Evolutionary conservation across 306 rosid genomes (phyloP).

Genomic region (Phaseolus lunatus): DNA sequence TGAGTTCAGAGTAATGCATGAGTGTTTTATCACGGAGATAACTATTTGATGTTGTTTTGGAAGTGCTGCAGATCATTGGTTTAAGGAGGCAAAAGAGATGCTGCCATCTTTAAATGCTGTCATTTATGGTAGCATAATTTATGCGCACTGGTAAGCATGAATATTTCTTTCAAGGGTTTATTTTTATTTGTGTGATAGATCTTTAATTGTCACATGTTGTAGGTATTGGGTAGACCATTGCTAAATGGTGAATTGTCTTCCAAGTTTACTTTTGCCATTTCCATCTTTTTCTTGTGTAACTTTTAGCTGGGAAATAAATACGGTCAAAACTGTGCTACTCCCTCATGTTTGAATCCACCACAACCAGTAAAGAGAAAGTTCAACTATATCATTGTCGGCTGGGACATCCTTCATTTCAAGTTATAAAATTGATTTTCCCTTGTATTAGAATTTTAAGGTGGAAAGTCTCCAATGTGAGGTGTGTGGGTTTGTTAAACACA

Average conservation of each 20-base stretch:
- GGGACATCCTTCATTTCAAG: no score
- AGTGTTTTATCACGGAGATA: constrained; percentile 47
- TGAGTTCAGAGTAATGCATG: constrained; percentile 21
- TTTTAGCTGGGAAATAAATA: constrained; percentile 5
- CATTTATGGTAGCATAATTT: constrained; percentile 88
- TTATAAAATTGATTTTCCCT: no score
- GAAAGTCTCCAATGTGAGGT: no score
- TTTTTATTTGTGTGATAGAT: constrained; percentile 18
- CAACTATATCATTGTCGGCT: no score
- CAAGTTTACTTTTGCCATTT: constrained; percentile 6
- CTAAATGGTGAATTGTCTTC: constrained; percentile 18
- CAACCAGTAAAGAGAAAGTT: no score
- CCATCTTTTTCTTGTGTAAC: not conserved
- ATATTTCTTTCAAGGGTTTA: constrained; percentile 34
- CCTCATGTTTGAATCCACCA: no score
- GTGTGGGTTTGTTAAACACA: no score
- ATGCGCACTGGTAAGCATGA: constrained; percentile 84
- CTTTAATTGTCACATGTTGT: constrained; percentile 26
- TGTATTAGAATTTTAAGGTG: no score
- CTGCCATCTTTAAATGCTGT: constrained; percentile 78
- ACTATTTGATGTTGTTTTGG: constrained; percentile 62
- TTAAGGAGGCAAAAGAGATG: constrained; percentile 84
- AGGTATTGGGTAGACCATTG: not conserved
- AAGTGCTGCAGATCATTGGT: constrained; percentile 99
- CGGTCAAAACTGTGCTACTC: no score